A percentile compares a stretch with the other conserved stretches of the same genome.
These are phyloP conservation scores for Apocynum venetum DNA, from an alignment of 257 asterid species.

Conservation along the genomic window DNA sequence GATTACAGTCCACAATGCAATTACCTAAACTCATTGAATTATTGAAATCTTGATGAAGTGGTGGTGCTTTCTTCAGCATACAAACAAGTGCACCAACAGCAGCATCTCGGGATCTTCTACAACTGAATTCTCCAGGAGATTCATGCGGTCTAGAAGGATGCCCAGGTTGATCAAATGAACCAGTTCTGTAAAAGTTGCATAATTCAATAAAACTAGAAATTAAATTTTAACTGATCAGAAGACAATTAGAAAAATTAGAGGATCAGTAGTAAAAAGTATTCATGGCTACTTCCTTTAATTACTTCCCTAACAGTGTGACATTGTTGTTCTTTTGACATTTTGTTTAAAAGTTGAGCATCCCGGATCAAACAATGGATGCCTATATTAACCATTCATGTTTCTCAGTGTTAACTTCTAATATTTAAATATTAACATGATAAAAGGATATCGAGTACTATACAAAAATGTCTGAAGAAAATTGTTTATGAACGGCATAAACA, in stretches of 20 bases:
- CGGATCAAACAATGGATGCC: too few species aligned
- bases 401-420: not conserved
- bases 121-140: slow-evolving; percentile 22
- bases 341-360: too few species aligned
- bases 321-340: too few species aligned
- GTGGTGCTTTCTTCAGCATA: slow-evolving; percentile 75
- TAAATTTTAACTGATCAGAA: too few species aligned
- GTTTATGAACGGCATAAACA: not conserved
- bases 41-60: slow-evolving; percentile 46
- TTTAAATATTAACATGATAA: not conserved
- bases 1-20: slow-evolving; percentile 20
- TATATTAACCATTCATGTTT: not conserved
- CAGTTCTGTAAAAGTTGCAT: slow-evolving; percentile 31
- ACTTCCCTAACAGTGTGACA: too few species aligned
- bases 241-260: too few species aligned
- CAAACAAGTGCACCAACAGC: slow-evolving; percentile 66
- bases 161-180: slow-evolving; percentile 43
- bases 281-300: too few species aligned
- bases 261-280: too few species aligned
- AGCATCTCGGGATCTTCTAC: slow-evolving; percentile 55
- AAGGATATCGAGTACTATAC: not conserved
- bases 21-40: slow-evolving; percentile 19
- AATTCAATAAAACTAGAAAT: too few species aligned
- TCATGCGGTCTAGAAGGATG: slow-evolving; percentile 31
- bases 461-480: too few species aligned